phyloP scores from a whole-genome alignment of 2,329 filamentous ascomycete genomes.

The Cytospora mali region DNA sequence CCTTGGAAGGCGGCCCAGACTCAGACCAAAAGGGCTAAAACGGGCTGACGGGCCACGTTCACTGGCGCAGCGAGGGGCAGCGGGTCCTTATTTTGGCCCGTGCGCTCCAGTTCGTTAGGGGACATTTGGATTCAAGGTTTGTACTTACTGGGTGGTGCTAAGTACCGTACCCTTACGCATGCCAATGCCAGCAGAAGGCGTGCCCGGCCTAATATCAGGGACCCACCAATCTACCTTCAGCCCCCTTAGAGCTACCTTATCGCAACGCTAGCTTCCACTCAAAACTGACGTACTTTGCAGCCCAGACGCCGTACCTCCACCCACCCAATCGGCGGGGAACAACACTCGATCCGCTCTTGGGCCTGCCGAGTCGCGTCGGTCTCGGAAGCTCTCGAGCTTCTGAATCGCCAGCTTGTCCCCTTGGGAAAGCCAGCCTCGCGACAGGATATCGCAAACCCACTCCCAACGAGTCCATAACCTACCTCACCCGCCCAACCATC shows the following conservation, averaged over 20 bases:
- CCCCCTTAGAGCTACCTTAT: conserved; percentile 19
- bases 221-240: conserved; percentile 3
- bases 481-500: conserved; percentile 18
- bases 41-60: not conserved
- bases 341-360: conserved; percentile 19
- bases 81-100: not conserved
- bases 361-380: conserved; percentile 25
- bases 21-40: not conserved
- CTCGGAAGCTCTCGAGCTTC: conserved; percentile 25
- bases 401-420: conserved; percentile 28
- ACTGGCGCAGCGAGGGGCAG: not conserved
- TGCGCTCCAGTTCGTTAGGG: not conserved
- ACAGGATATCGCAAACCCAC: conserved; percentile 24
- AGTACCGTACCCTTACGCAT: too few relatives aligned
- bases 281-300: conserved; percentile 6
- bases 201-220: too few relatives aligned
- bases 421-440: conserved; percentile 8
- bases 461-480: conserved; percentile 5
- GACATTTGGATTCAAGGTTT: not conserved
- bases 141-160: too few relatives aligned
- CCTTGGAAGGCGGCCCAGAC: not conserved
- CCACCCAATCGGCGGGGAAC: conserved; percentile 13
- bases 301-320: conserved; percentile 20
- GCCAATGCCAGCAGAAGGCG: too few relatives aligned
- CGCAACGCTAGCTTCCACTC: too few relatives aligned